A percentile compares a stretch with the other conserved stretches of the same genome.
Evolutionary conservation across 768 basidiomycete genomes (phyloP).

Genomic region (Amanita pallidorosea): DNA sequence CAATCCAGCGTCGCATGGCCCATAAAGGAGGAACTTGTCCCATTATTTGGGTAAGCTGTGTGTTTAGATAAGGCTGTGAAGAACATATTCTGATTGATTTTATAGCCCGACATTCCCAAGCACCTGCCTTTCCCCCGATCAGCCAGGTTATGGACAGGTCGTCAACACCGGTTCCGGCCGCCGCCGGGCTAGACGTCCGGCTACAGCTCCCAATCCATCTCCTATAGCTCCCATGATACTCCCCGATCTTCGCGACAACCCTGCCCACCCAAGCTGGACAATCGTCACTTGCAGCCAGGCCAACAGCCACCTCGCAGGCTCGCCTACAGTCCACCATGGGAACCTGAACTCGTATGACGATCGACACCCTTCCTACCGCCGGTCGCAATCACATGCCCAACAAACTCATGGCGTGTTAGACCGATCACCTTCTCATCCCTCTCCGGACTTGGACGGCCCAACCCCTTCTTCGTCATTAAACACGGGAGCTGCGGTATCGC

Average conservation of each 20-base stretch:
- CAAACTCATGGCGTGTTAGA: neutral
- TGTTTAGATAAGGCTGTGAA: neutral
- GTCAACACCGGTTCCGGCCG: slow-evolving; percentile 50
- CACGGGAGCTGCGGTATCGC: neutral
- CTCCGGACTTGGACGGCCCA: neutral
- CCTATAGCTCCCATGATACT: slow-evolving; percentile 1
- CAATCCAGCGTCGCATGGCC: slow-evolving; percentile 70
- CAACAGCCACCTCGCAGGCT: neutral
- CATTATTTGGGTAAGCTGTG: slow-evolving; percentile 68
- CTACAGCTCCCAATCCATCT: slow-evolving; percentile 9
- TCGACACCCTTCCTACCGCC: neutral
- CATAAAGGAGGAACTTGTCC: slow-evolving; percentile 76
- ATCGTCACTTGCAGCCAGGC: neutral
- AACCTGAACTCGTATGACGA: neutral
- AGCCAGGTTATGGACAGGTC: slow-evolving; percentile 81
- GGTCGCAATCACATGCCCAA: slow-evolving; percentile 1
- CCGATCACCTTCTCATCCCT: neutral
- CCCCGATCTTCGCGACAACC: slow-evolving; percentile 4
- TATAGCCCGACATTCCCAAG: slow-evolving; percentile 72
- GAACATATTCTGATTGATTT: neutral
- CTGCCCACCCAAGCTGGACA: slow-evolving; percentile 4
- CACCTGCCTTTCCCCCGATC: slow-evolving; percentile 77
- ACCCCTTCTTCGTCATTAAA: neutral
- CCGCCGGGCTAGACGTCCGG: slow-evolving; percentile 42
- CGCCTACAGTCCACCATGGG: neutral